Evolutionary conservation across 2,329 filamentous ascomycete genomes (phyloP).

Genomic region (Cladosporium sp.): DNA sequence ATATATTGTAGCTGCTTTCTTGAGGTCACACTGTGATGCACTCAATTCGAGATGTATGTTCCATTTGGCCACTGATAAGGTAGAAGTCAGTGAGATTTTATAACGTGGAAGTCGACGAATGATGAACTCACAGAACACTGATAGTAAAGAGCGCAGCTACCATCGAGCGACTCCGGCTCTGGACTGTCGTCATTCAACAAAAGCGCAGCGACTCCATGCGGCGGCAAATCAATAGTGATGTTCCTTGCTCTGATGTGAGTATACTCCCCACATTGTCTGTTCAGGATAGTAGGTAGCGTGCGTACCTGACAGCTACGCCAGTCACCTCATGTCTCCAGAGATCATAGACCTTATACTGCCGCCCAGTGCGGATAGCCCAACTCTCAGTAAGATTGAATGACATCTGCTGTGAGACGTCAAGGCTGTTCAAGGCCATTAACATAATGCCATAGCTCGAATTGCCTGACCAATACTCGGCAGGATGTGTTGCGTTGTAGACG

Average conservation of each 20-base stretch:
- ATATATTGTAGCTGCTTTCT: no score
- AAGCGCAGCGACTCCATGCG: conserved; percentile 23
- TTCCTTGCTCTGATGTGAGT: conserved; percentile 12
- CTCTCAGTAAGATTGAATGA: conserved; percentile 24
- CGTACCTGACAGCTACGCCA: conserved; percentile 19
- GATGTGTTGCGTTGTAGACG: conserved; percentile 19
- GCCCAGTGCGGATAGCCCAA: conserved; percentile 23
- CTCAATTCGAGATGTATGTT: conserved; percentile 2
- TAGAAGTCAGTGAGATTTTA: background rate
- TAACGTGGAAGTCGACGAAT: background rate
- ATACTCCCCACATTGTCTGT: background rate
- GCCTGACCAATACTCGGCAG: conserved; percentile 26
- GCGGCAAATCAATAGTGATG: conserved; percentile 18
- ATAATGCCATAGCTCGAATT: conserved; percentile 24
- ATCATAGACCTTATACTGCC: conserved; percentile 24
- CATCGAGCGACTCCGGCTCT: conserved; percentile 13
- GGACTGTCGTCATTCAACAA: conserved; percentile 21
- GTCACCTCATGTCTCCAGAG: conserved; percentile 22
- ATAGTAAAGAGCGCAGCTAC: conserved; percentile 16
- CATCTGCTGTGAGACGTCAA: conserved; percentile 17
- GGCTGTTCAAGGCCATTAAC: conserved; percentile 27
- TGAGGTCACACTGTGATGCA: no score
- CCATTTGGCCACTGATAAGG: background rate
- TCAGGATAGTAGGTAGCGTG: no score
- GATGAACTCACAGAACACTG: conserved; percentile 5